Percentiles rank a stretch among this genome's conserved stretches.
Evolutionary conservation across 2,329 filamentous ascomycete genomes (phyloP).

Genomic region (Lecanicillium sp.): DNA sequence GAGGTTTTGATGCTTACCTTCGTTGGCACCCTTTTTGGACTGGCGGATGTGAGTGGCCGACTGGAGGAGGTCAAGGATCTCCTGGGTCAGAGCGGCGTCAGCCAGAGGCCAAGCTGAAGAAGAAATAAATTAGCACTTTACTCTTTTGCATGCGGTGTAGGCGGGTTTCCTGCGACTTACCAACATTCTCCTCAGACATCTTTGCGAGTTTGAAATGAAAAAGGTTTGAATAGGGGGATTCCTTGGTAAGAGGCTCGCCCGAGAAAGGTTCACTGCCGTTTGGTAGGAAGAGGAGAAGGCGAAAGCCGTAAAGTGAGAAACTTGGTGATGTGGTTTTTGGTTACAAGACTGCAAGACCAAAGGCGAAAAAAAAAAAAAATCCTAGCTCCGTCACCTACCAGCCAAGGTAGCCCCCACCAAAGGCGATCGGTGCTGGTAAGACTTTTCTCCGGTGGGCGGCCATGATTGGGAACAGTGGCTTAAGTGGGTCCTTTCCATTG

Average conservation of each 20-base stretch:
- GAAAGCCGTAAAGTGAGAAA: constrained; percentile 1
- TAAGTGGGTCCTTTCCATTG: background rate
- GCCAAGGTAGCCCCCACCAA: background rate
- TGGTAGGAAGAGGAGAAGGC: constrained; percentile 14
- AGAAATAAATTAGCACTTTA: constrained; percentile 1
- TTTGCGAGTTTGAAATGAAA: background rate
- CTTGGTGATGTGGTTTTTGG: constrained; percentile 13
- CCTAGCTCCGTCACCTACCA: background rate
- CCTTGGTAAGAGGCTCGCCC: constrained; percentile 24
- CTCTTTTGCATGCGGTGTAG: background rate
- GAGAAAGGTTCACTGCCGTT: constrained; percentile 53
- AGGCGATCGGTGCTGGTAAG: background rate
- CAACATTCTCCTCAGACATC: constrained; percentile 24
- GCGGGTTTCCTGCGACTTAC: constrained; percentile 11
- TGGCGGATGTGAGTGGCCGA: constrained; percentile 61
- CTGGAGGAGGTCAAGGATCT: constrained; percentile 78
- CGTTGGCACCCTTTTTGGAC: constrained; percentile 86
- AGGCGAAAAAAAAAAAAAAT: constrained; percentile 13
- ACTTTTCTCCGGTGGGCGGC: constrained; percentile 3
- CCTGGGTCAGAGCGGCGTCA: constrained; percentile 68
- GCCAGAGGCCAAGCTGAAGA: constrained; percentile 61
- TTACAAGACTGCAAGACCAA: background rate
- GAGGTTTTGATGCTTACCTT: constrained; percentile 36
- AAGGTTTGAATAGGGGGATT: constrained; percentile 4
- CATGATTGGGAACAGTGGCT: background rate